phyloP scores from a whole-genome alignment of 106 monocot genomes.

The Posidonia australis region DNA sequence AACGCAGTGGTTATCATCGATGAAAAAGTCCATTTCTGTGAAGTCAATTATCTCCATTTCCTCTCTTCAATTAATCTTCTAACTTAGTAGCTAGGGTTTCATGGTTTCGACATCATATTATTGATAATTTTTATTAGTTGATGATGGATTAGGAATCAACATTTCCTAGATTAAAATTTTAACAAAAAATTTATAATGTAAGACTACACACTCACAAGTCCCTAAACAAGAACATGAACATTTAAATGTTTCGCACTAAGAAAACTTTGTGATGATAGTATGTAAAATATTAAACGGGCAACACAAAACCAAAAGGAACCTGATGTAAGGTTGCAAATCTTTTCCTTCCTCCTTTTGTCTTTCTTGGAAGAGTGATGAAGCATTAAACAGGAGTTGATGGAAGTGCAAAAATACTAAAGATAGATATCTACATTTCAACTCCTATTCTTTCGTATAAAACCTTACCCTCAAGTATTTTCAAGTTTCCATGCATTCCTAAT shows the following conservation, averaged over 20 bases:
- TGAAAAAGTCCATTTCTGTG: too few relatives aligned
- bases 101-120: too few relatives aligned
- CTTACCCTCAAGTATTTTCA: slow-evolving; percentile 80
- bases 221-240: slow-evolving; percentile 26
- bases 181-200: too few relatives aligned
- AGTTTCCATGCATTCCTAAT: slow-evolving; percentile 45
- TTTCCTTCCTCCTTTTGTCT: slow-evolving; percentile 83
- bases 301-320: slow-evolving; percentile 21
- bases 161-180: too few relatives aligned
- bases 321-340: slow-evolving; percentile 81
- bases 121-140: too few relatives aligned
- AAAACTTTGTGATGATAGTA: neutral
- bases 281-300: neutral
- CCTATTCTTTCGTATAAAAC: slow-evolving; percentile 75
- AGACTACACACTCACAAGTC: slow-evolving; percentile 64
- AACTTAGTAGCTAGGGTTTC: too few relatives aligned
- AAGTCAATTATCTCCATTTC: too few relatives aligned
- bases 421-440: slow-evolving; percentile 60
- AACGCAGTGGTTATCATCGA: too few relatives aligned
- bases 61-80: too few relatives aligned
- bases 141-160: too few relatives aligned
- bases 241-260: slow-evolving; percentile 1
- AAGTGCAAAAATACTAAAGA: slow-evolving; percentile 61
- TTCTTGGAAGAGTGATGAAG: slow-evolving; percentile 78
- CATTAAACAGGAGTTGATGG: slow-evolving; percentile 57